Evolutionary conservation across 2,329 filamentous ascomycete species (phyloP), one percentile per base, ranked within the genome.

Genomic region (Esteya vermicola): DNA sequence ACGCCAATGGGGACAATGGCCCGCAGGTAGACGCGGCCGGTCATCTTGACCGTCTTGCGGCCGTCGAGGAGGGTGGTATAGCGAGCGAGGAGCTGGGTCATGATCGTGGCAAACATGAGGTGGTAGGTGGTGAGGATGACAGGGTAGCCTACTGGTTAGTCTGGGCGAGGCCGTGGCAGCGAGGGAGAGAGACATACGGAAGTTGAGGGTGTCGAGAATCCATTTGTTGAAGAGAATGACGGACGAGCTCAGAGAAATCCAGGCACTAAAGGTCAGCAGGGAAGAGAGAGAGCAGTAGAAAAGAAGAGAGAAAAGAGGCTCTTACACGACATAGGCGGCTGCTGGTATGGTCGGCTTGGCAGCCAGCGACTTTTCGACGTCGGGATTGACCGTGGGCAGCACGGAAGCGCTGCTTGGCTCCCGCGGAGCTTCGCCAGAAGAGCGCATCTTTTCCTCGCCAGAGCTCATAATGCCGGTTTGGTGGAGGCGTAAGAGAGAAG

Each of bases 211-310:
- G 54, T 89, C 79, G 47, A 96, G 73, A 54, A 98, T 85, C 77
- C 85, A 94, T 75, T 98, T 98, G 78, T 98, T 96, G 80, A 95
- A 96, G 46, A 98, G 70, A 59, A 98, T 98, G 57, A 96, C 86
- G 53, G 81, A 85, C 33, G 86, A 94, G 55, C 85, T 93, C 59
- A 95, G 71, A 44, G 78, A 68, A 57, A 98, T 96, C 91, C 91
- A 98, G 51, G 78, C 70, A 53, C 88, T 94, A 60, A 32, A 49
- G 20, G 37, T 21, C 18, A 22, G 47, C 23, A 38, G 30, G 30
- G 4, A 23, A 28, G 16, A 14, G 9, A 19, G 9, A 21, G 27
- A 16, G 19, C 27, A 12, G 9, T 13, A 30, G 20, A 36, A 31
- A 16, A 25, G 27, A 28, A 6, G 4, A 16, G 36, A 27, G n/a